phyloP scores from a whole-genome alignment of 2,329 filamentous ascomycete species.

The Seiridium unicorne region DNA sequence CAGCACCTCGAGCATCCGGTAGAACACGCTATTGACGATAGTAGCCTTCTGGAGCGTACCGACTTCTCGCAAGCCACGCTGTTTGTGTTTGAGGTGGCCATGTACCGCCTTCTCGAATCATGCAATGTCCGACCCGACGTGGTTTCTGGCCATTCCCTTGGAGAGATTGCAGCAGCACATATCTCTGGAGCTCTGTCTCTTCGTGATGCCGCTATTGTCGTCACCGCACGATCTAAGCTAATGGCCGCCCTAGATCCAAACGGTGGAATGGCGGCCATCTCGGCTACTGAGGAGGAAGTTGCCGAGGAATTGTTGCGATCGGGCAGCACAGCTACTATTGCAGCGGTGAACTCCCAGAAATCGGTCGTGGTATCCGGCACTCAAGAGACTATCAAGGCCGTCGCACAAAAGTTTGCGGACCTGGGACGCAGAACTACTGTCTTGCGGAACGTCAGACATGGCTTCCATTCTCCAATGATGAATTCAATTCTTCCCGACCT shows the following conservation, averaged over 20 bases:
- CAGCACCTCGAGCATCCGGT: background rate
- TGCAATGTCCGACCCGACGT: constrained; percentile 21
- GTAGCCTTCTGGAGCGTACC: constrained; percentile 20
- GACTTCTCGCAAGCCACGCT: constrained; percentile 27
- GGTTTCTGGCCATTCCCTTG: constrained; percentile 21
- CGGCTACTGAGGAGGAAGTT: background rate
- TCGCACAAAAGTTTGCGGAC: constrained; percentile 4
- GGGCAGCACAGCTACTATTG: constrained; percentile 1
- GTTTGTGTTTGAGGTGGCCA: constrained; percentile 25
- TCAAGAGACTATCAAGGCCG: constrained; percentile 2
- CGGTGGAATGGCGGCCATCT: constrained; percentile 2
- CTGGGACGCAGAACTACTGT: constrained; percentile 3
- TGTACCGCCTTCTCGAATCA: constrained; percentile 23
- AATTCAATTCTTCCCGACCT: background rate
- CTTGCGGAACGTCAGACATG: constrained; percentile 4
- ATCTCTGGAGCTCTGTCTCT: constrained; percentile 25
- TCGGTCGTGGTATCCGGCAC: constrained; percentile 6
- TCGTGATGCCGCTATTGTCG: constrained; percentile 23
- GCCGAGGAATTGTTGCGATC: background rate
- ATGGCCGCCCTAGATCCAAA: constrained; percentile 13
- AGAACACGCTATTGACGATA: constrained; percentile 10
- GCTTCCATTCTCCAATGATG: constrained; percentile 7
- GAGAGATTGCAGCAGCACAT: constrained; percentile 23
- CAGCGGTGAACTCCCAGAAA: constrained; percentile 1
- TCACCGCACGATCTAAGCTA: constrained; percentile 23